Percentiles rank a stretch among this genome's conserved stretches.
These are phyloP conservation scores for Geotrichum citri-aurantii DNA, from an alignment of 1,139 yeast species.

Conservation along the genomic window DNA sequence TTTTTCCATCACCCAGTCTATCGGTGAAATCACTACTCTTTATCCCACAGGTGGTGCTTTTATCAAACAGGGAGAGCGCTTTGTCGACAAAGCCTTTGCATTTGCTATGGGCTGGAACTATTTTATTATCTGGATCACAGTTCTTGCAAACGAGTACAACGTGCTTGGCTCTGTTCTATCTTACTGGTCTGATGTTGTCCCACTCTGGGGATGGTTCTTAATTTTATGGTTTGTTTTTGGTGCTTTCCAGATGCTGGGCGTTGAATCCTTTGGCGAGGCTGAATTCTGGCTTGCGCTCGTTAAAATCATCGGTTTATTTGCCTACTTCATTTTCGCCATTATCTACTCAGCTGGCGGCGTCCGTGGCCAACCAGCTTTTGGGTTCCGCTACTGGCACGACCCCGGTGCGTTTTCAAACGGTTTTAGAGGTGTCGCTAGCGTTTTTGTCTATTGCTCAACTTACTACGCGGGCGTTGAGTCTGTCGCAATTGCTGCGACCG, in stretches of 20 bases:
- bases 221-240: slow-evolving; percentile 52
- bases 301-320: slow-evolving; percentile 51
- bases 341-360: slow-evolving; percentile 65
- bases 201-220: slow-evolving; percentile 52
- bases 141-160: slow-evolving; percentile 56
- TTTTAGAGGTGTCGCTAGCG: slow-evolving; percentile 61
- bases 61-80: slow-evolving; percentile 53
- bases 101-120: slow-evolving; percentile 60
- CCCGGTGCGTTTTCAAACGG: slow-evolving; percentile 76
- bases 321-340: slow-evolving; percentile 54
- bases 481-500: slow-evolving; percentile 87
- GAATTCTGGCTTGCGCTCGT: slow-evolving; percentile 59
- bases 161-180: slow-evolving; percentile 49
- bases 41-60: slow-evolving; percentile 62
- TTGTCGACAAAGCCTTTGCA: slow-evolving; percentile 53
- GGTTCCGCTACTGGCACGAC: slow-evolving; percentile 72
- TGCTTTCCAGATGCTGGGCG: slow-evolving; percentile 53
- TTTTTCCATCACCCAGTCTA: slow-evolving; percentile 51
- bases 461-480: slow-evolving; percentile 78
- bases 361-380: slow-evolving; percentile 31
- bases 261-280: slow-evolving; percentile 60
- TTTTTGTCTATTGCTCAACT: slow-evolving; percentile 62
- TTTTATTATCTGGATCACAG: slow-evolving; percentile 57
- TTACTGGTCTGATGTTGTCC: slow-evolving; percentile 58
- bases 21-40: slow-evolving; percentile 62